These are phyloP conservation scores for Candida peoriensis DNA, from an alignment of 805 yeast species.

Conservation along the genomic window DNA sequence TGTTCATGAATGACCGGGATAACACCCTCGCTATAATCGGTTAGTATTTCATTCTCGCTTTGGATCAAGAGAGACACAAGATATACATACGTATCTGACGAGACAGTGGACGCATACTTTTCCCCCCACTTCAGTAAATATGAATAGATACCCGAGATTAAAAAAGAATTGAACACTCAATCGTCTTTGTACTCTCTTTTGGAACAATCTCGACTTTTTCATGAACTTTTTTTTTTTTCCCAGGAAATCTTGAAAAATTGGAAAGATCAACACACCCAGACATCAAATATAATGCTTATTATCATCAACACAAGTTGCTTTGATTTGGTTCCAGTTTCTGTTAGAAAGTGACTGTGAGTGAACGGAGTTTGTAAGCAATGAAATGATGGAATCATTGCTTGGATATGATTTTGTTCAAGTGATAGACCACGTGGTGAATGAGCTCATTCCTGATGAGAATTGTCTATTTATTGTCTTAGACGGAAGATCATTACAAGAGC, in stretches of 20 bases:
- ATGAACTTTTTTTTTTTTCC: constrained; percentile 2
- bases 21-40: constrained; percentile 7
- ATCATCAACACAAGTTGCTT: neutral
- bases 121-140: neutral
- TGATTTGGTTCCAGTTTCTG: neutral
- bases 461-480: too few species aligned
- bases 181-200: neutral
- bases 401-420: too few species aligned
- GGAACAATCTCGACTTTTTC: neutral
- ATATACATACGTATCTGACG: constrained; percentile 8
- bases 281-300: constrained; percentile 2
- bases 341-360: neutral
- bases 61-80: neutral
- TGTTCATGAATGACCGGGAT: constrained; percentile 4
- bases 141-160: too few species aligned
- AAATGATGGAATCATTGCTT: too few species aligned
- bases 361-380: neutral
- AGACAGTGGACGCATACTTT: neutral
- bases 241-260: constrained; percentile 3
- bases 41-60: neutral
- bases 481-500: too few species aligned
- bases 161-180: too few species aligned
- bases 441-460: too few species aligned
- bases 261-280: constrained; percentile 7
- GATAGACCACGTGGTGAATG: too few species aligned